Evolutionary conservation across 495 filamentous ascomycete genomes (phyloP), one percentile per base, ranked within the genome.

Genomic region (Podospora pseudopauciseta): DNA sequence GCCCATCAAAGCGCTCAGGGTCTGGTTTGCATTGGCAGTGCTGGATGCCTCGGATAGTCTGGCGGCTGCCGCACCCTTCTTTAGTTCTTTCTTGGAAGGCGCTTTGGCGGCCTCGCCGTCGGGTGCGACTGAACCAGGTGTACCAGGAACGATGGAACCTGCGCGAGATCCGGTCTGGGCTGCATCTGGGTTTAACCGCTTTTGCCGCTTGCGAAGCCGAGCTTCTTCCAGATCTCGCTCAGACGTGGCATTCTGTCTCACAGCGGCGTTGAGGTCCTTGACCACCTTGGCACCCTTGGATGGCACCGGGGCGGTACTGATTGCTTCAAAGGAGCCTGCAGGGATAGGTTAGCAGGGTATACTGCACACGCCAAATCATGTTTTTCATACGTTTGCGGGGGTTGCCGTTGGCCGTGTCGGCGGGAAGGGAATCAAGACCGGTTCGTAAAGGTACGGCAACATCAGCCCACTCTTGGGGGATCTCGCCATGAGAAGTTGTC

Each of bases 401-500:
- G 67, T 86, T 86, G 16, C 82, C 80, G 67, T 76, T 79, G 71
- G 81, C 78, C 72, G 78, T 78, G 60, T 68, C 75, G 34, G 76
- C 80, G 62, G 76, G 79, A 67, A 74, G 75, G 19, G 75, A 73
- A 67, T 78, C 78, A 61, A 72, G 76, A 16, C 69, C 75, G 15
- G 75, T 75, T 23, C 74, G 74, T 27, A 81, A 65, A 18, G 80
- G 75, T 53, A 80, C 83, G 2, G 87, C 91, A 60, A 91, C 75
- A 67, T 92, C 90, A 15, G 83, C 75, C 86, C 91, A 93, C 63
- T 91, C 90, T 27, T 76, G 72, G 20, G 91, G 91, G 2, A 92
- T 83, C 6, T 86, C 76, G 3, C 92, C 92, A 77, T 92, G 86
- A 15, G 91, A 88, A n/a, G 87, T 89, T 53, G 80, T 85, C 72